phyloP scores from a whole-genome alignment of 768 basidiomycete species.

The Psilocybe cyanescens region DNA sequence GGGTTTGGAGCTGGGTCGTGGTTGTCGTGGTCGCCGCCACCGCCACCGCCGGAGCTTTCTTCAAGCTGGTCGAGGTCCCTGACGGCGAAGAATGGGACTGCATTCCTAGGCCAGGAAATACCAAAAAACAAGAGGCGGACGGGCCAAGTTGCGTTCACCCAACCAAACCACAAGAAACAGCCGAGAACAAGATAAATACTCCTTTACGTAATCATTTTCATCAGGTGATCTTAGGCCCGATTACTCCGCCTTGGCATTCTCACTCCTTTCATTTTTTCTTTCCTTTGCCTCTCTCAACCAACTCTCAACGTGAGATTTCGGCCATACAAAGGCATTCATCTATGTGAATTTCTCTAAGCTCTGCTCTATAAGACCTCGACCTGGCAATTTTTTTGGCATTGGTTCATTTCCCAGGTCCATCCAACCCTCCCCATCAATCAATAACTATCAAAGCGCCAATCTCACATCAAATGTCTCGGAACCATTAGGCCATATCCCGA shows the following conservation, averaged over 20 bases:
- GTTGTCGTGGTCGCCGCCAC: constrained; percentile 15
- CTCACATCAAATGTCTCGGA: too few species aligned
- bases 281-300: too few species aligned
- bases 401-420: not conserved
- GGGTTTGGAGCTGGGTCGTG: constrained; percentile 20
- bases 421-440: too few species aligned
- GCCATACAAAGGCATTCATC: too few species aligned
- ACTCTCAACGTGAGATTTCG: too few species aligned
- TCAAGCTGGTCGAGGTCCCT: constrained; percentile 18
- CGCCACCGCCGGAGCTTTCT: constrained; percentile 15
- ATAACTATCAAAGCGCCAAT: too few species aligned
- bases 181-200: constrained; percentile 15
- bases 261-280: too few species aligned
- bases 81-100: constrained; percentile 23
- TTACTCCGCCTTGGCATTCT: not conserved
- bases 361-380: not conserved
- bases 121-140: constrained; percentile 14
- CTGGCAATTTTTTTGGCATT: not conserved
- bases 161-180: not conserved
- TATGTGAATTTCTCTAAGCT: too few species aligned
- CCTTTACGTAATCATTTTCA: constrained; percentile 10
- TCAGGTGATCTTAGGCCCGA: constrained; percentile 6
- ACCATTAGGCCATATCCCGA: too few species aligned
- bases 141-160: constrained; percentile 13
- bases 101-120: constrained; percentile 18